Percentiles rank a stretch among this genome's conserved stretches.
Evolutionary conservation across 257 asterid genomes (phyloP).

Genomic region (Fraxinus quadrangulata): DNA sequence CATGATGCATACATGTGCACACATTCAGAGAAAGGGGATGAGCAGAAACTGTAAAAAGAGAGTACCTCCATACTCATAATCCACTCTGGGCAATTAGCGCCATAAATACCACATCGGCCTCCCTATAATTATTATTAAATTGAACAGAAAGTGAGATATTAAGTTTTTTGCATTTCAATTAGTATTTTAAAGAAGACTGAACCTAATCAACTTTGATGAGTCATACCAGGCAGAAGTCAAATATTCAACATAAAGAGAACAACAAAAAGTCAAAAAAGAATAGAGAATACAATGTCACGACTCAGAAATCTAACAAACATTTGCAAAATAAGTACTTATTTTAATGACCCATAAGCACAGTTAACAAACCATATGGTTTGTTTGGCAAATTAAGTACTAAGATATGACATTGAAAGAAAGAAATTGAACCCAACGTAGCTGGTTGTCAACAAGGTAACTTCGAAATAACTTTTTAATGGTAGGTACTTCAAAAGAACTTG

Average conservation of each 20-base stretch:
- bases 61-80: constrained; percentile 95
- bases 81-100: constrained; percentile 92
- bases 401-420: not conserved
- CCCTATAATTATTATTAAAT: constrained; percentile 53
- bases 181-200: not conserved
- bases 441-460: not conserved
- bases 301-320: not conserved
- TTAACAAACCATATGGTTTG: not conserved
- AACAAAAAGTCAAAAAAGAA: constrained; percentile 16
- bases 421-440: not conserved
- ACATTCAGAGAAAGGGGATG: constrained; percentile 11
- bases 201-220: not conserved
- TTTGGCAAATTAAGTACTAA: not conserved
- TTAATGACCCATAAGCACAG: not conserved
- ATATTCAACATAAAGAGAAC: constrained; percentile 17
- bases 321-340: not conserved
- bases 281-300: constrained; percentile 3
- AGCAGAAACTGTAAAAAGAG: constrained; percentile 15
- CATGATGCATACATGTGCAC: not conserved
- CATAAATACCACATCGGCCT: constrained; percentile 93
- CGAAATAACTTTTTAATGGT: not conserved
- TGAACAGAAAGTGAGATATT: constrained; percentile 29
- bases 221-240: not conserved
- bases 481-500: not conserved
- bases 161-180: constrained; percentile 3